Base-by-base conservation (phyloP, 768 basidiomycete species). In the Chlorophyllum brunneum region DNA sequence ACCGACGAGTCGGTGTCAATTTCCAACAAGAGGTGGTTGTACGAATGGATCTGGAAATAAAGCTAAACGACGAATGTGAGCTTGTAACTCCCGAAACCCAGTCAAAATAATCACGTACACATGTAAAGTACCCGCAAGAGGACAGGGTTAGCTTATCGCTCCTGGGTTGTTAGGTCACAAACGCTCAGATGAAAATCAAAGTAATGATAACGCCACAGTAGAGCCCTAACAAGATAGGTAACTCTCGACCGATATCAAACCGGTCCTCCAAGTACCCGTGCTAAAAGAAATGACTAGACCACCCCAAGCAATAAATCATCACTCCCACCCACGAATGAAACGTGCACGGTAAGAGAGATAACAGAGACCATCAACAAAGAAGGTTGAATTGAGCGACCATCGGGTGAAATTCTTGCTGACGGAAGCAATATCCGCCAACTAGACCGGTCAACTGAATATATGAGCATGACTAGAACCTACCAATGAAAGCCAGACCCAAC, bases 401-500 rank as follows among this genome's bases (percentile, higher is more conserved):
- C 5, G 75, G 71, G 54, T 77, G 76, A 61, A 80, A 78, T 51
- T 74, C 71, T 58, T 80, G 80, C 42, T 77, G 75, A 30, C 68
- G 66, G 63, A 77, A 82, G 48, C 73, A 69, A 54, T 72, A 73
- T 8, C 79, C 79, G 41, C 74, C 74, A 29, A 77, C 75, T 71
- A 48, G 3, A 24, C 41, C 8, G 26, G 8, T 13, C 20, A 18
- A 4, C 30, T 13, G 5, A 31, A 31, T 2, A 31, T 13, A 13
- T 31, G 15, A 31, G 15, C n/a, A n/a, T n/a, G 30, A 8, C 80
- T 82, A 65, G 84, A 81, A 84, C 75, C 81, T 51, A 79, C 85
- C 59, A 80, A 94, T 64, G 82, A 93, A 59, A 67, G 87, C 66
- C 85, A 93, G 69, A 84, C 93, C 51, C 79, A 92, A 64, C 76